Evolutionary conservation across 257 asterid species (phyloP), one percentile per base, ranked within the genome.

Genomic region (Asclepias syriaca): DNA sequence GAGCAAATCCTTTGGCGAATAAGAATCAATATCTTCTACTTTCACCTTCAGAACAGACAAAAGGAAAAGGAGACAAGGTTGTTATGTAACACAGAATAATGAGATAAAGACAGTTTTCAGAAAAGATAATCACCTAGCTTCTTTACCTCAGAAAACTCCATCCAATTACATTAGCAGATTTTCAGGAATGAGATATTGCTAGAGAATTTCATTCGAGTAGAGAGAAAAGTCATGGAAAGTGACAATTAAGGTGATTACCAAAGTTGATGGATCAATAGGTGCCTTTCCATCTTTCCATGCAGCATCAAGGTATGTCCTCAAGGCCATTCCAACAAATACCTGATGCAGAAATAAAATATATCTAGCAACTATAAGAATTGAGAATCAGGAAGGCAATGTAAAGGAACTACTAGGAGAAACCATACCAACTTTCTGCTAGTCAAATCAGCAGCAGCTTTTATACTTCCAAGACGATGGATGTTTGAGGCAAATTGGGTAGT

Each of bases 211-310:
- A 40, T n/a, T 34, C 14, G 45, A 39, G 34, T 39, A 65, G 49
- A 56, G 14, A 65, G 58, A 56, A 7, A 64, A 51, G 12, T 15
- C 32, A 39, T 53, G 57, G n/a, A 32, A 50, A 34, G 54, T n/a
- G 55, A 77, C 63, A 8, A 13, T 45, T 53, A 60, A 72, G 68
- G 76, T 50, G 63, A 77, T 86, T 88, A 95, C 99, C 99, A 95
- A 89, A 69, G 98, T 88, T 74, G 98, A 95, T 77, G 99, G 99
- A 87, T 95, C 99, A 66, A 95, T 90, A 27, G 98, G 97, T 58
- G 99, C 97, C 80, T 88, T 92, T 77, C 99, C 98, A 82, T 90
- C 99, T 86, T 81, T 95, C 97, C 97, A 95, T 18, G 99, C 98
- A 84, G 99, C 99, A 12, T 95, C 98, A 24, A 95, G 98, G 83